A percentile compares a stretch with the other conserved stretches of the same genome.
phyloP scores from a whole-genome alignment of 306 rosid genomes.

The Quercus bicolor region DNA sequence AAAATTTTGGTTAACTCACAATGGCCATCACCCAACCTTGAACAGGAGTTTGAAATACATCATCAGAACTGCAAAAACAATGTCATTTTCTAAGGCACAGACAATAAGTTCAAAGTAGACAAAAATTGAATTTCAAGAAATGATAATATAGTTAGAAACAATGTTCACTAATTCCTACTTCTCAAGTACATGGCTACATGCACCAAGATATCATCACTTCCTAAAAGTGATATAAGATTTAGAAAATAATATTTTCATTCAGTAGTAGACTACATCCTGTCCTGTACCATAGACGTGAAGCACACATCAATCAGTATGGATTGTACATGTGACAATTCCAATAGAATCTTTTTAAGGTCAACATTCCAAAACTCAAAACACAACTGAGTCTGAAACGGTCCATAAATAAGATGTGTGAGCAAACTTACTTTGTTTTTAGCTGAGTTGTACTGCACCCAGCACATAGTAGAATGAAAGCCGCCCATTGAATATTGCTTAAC shows the following conservation, averaged over 20 bases:
- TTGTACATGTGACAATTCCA: slow-evolving; percentile 15
- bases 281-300: not conserved
- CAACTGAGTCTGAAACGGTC: not conserved
- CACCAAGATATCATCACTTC: not conserved
- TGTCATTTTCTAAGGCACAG: slow-evolving; percentile 10
- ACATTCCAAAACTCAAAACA: slow-evolving; percentile 1
- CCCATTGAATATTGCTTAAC: slow-evolving; percentile 97
- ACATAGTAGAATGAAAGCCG: slow-evolving; percentile 87
- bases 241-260: not conserved
- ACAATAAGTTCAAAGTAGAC: not conserved
- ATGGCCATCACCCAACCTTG: slow-evolving; percentile 98
- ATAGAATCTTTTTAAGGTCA: slow-evolving; percentile 7
- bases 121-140: slow-evolving; percentile 7
- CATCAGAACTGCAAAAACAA: slow-evolving; percentile 70
- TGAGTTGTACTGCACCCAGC: slow-evolving; percentile 96
- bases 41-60: slow-evolving; percentile 86
- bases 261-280: not conserved
- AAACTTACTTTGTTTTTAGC: slow-evolving; percentile 76
- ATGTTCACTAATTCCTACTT: slow-evolving; percentile 1
- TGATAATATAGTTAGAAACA: not conserved
- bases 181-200: slow-evolving; percentile 7
- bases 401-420: slow-evolving; percentile 11
- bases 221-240: not conserved
- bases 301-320: slow-evolving; percentile 12
- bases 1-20: slow-evolving; percentile 50